Evolutionary conservation across 2,329 filamentous ascomycete genomes (phyloP).

Genomic region (Aspergillus puulaauensis): DNA sequence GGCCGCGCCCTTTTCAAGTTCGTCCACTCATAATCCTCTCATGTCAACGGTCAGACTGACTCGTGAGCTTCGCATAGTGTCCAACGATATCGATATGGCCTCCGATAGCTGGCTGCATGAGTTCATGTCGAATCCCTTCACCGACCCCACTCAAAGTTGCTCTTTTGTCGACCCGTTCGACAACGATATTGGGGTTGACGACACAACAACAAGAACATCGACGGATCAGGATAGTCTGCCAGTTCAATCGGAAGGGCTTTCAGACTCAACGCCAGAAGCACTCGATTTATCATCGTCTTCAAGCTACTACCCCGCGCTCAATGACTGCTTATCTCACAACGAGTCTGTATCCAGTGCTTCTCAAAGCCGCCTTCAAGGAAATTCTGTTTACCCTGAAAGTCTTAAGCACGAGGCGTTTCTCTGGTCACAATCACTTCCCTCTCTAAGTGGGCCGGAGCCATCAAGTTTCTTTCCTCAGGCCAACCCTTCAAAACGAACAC

Average conservation of each 20-base stretch:
- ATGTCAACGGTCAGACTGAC: not conserved
- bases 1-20: conserved; percentile 13
- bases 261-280: not conserved
- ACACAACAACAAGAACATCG: not conserved
- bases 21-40: not conserved
- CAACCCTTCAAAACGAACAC: not conserved
- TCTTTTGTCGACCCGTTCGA: conserved; percentile 14
- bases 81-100: conserved; percentile 23
- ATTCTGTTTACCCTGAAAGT: conserved; percentile 2
- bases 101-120: conserved; percentile 31
- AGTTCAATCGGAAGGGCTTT: not conserved
- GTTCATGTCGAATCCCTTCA: conserved; percentile 20
- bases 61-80: conserved; percentile 4
- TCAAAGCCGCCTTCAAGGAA: not conserved
- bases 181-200: not conserved
- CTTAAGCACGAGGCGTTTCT: conserved; percentile 3
- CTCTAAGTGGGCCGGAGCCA: not conserved
- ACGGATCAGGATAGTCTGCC: conserved; percentile 4
- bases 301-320: not conserved
- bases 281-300: not conserved
- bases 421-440: conserved; percentile 12
- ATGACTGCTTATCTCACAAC: not conserved
- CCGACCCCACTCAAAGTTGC: conserved; percentile 12
- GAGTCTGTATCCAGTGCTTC: not conserved
- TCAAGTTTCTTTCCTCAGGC: not conserved